A percentile compares a stretch with the other conserved stretches of the same genome.
phyloP scores from a whole-genome alignment of 2,329 filamentous ascomycete genomes.

The Dactylonectria estremocensis region DNA sequence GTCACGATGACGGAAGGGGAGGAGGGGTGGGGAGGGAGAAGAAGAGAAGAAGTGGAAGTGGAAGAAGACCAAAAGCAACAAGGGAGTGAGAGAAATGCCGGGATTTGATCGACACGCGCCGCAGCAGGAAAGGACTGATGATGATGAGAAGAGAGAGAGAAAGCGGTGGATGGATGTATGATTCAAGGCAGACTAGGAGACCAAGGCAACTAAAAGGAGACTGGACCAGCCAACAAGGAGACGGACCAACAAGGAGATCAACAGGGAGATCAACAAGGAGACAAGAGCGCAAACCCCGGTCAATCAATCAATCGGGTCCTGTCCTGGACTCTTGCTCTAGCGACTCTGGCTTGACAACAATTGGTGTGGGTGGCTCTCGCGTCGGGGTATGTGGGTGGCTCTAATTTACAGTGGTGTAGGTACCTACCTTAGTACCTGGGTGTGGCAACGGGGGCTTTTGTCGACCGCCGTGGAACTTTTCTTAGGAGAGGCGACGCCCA shows the following conservation, averaged over 20 bases:
- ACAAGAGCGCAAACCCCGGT: neutral
- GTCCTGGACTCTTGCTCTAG: neutral
- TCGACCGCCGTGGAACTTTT: conserved; percentile 22
- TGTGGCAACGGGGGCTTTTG: conserved; percentile 1
- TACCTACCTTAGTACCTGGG: too few species aligned
- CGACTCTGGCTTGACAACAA: too few species aligned
- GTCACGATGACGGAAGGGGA: conserved; percentile 15
- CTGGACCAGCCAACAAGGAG: neutral
- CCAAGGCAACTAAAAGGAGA: neutral
- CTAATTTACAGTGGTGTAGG: too few species aligned
- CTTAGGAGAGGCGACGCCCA: neutral
- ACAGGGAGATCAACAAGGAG: neutral
- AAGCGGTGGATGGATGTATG: conserved; percentile 14
- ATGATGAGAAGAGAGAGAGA: conserved; percentile 9
- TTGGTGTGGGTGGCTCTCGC: conserved; percentile 5
- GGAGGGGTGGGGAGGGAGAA: conserved; percentile 11
- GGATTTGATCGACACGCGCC: conserved; percentile 7
- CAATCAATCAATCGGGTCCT: neutral
- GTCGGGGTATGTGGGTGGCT: neutral
- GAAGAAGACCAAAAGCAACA: conserved; percentile 6
- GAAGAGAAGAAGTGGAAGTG: neutral
- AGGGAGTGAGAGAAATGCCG: neutral
- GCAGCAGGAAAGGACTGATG: conserved; percentile 15
- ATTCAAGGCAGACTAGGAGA: conserved; percentile 6
- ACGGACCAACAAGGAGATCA: neutral